Evolutionary conservation across 2,329 filamentous ascomycete species (phyloP), one percentile per base, ranked within the genome.

Genomic region (Colletotrichum somersetense): DNA sequence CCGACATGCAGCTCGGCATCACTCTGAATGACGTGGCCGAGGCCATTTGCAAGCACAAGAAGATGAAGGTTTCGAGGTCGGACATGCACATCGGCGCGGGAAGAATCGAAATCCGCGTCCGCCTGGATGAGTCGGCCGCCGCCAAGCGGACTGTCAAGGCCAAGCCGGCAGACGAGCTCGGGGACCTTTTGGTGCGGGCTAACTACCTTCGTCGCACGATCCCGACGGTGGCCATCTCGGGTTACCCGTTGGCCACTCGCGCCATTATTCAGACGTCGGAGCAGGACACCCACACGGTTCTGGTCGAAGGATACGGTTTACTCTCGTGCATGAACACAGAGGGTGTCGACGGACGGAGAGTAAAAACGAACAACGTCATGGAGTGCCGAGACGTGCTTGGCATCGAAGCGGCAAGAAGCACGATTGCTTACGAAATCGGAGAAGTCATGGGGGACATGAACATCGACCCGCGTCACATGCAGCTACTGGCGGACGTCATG

Each of bases 381-480:
- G 96, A 99, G 83, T 92, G 91, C 77, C 88, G 90, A 46, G 91
- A 96, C 33, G 91, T 98, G 0, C 89, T 99, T 4, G 96, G 96
- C 62, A 98, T 99, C 77, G 96, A 99, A 85, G 96, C 96, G 0
- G 96, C 96, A 3, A 91, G 96, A 72, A 89, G 89, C 4, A 97
- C 95, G 8, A 98, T 99, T 78, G 93, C 96, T 62, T 86, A 89
- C 57, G 96, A 99, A 84, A 98, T 99, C 77, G 89, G 88, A 65
- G 87, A 88, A 64, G 96, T 98, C 79, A 99, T 98, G 95, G 90
- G 90, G 46, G 91, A 92, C 80, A 98, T 99, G 95, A 91, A 90
- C 81, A 98, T 99, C 78, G 96, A 99, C 82, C 96, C 95, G 56
- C 93, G 96, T 67, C 96, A 99, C 84, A 98, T 99, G 95, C 93